Percentiles rank a stretch among this genome's conserved stretches.
Conservation (phyloP, 2,329 filamentous ascomycete species). For the Venturiaceae sp. region DNA sequence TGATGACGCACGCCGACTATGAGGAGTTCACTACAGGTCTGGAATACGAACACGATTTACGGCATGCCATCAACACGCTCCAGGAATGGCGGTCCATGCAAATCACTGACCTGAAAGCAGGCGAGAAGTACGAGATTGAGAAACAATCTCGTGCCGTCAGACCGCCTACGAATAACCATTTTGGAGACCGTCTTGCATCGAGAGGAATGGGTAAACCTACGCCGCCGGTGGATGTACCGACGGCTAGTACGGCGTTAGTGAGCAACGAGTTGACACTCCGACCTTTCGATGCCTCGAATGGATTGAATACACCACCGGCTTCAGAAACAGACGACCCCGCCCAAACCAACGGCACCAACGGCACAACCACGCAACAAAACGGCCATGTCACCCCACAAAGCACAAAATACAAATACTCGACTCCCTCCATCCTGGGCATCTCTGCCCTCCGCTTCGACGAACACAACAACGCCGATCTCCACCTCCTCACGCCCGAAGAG, state of each 20-base stretch:
- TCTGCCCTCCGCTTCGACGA: conserved; percentile 52
- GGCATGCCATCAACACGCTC: conserved; percentile 79
- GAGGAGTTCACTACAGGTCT: conserved; percentile 76
- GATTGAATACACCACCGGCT: conserved; percentile 25
- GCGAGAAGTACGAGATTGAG: conserved; percentile 87
- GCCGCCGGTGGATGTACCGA: conserved; percentile 56
- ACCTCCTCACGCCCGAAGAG: conserved; percentile 78
- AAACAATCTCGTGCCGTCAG: conserved; percentile 66
- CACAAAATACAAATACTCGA: not conserved
- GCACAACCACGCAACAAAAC: conserved; percentile 10
- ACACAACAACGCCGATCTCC: conserved; percentile 58
- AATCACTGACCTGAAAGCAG: conserved; percentile 74
- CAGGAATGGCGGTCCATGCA: conserved; percentile 87
- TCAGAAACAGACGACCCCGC: conserved; percentile 11
- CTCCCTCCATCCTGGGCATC: not conserved
- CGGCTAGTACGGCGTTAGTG: conserved; percentile 67
- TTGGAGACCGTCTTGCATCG: conserved; percentile 70
- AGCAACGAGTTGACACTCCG: conserved; percentile 67
- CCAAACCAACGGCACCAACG: conserved; percentile 43
- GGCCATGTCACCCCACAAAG: not conserved
- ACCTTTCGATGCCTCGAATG: conserved; percentile 12
- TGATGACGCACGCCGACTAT: conserved; percentile 93
- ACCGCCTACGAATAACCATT: conserved; percentile 59
- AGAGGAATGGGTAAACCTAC: conserved; percentile 54
- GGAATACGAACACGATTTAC: conserved; percentile 81